phyloP scores from a whole-genome alignment of 1,139 yeast species.

The Zygoascus sp. region DNA sequence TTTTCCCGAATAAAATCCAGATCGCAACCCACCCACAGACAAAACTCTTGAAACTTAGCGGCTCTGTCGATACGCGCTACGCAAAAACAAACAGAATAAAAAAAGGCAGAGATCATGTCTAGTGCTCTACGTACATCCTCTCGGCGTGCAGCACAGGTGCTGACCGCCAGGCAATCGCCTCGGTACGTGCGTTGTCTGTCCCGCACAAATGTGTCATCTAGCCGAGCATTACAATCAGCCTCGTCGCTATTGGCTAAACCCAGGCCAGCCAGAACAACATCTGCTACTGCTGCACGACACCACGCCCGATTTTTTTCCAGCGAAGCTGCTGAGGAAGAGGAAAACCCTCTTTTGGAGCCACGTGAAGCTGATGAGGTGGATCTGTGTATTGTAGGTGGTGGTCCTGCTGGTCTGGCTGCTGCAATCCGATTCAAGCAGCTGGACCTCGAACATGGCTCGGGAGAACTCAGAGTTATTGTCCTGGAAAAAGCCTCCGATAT shows the following conservation, averaged over 20 bases:
- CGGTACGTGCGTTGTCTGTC: neutral
- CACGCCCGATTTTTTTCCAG: constrained; percentile 5
- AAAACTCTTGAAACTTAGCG: neutral
- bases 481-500: constrained; percentile 90
- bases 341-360: constrained; percentile 40
- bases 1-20: no score
- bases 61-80: neutral
- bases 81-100: no score
- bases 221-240: constrained; percentile 1
- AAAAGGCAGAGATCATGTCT: no score
- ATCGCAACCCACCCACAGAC: no score
- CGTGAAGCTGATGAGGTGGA: constrained; percentile 83
- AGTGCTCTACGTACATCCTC: neutral
- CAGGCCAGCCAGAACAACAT: neutral
- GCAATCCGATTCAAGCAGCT: constrained; percentile 85
- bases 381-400: constrained; percentile 95
- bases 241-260: constrained; percentile 4
- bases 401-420: constrained; percentile 94
- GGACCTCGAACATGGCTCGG: constrained; percentile 62
- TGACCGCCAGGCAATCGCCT: neutral
- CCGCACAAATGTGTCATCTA: constrained; percentile 7
- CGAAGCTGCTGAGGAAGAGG: constrained; percentile 5
- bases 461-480: constrained; percentile 76
- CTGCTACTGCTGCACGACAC: neutral
- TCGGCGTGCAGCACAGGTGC: neutral